Base-by-base conservation (phyloP, 768 basidiomycete species). In the Agaricus blazei region DNA sequence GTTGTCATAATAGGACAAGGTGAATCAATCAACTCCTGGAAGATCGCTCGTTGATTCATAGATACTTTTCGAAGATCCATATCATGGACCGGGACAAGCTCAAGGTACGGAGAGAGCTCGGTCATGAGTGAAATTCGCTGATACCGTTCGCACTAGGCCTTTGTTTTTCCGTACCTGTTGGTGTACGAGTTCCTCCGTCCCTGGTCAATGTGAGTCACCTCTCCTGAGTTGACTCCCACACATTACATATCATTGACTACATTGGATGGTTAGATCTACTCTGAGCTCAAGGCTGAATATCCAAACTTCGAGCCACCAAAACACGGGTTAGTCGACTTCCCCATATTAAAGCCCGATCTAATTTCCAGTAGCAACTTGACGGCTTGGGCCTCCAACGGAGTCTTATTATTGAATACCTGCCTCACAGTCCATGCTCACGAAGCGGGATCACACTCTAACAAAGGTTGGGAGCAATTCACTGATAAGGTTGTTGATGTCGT, bases 401-500 rank as follows among this genome's bases (percentile, higher is more conserved):
- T 98, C 40, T 76, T 97, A 57, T 80, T 96, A 68, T 80, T 97
- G 46, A 98, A 97, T 73, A 90, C 93, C n/a, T 88, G 86, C 57
- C 77, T 98, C 48, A 96, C 95, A 2, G 95, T 97, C 38, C 80
- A 82, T 52, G 87, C 88, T 0, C 78, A 79, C 54, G 62, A 79
- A 53, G 82, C 95, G 15, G 89, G 81, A 37, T 93, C 93, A 50
- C 95, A 97, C 69, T 80, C 85, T 40, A 81, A 83, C 62, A 85
- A 78, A 68, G 95, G 95, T 54, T 97, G 95, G 95, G 93, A 97
- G 68, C 70, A 78, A 49, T 97, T 96, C 67, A 97, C 94, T 3
- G 90, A 87, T 60, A 74, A 68, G 60, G 86, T 96, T 57, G 74
- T 96, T 56, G 81, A 87, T 59, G 78, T 85, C 56, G 85, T 94